phyloP scores from a whole-genome alignment of 129 eudicot genomes.

The Flaveria linearis region DNA sequence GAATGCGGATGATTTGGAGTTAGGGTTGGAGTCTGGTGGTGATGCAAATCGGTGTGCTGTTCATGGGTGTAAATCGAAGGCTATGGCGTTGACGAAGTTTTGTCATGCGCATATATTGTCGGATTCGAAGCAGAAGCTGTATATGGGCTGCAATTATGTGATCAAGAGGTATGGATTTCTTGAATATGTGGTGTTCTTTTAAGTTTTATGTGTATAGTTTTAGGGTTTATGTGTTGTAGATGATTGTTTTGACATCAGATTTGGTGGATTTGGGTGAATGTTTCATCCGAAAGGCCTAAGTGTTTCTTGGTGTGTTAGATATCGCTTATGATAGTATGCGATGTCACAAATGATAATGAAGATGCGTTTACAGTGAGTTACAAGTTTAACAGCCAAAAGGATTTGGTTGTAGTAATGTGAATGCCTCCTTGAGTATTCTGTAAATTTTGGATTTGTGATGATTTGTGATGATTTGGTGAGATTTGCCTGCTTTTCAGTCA shows the following conservation, averaged over 20 bases:
- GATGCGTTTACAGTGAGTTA: neutral
- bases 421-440: neutral
- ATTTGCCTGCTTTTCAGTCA: neutral
- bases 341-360: too few species aligned
- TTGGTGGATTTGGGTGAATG: neutral
- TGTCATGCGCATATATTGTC: constrained; percentile 63
- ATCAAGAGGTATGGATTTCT: constrained; percentile 45
- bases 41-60: constrained; percentile 42
- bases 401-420: neutral
- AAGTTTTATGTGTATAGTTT: neutral
- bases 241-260: neutral
- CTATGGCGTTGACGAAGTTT: constrained; percentile 70
- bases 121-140: constrained; percentile 65
- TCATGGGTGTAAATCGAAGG: constrained; percentile 51
- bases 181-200: neutral
- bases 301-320: neutral
- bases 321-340: too few species aligned
- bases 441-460: neutral
- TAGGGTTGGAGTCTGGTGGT: constrained; percentile 18
- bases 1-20: constrained; percentile 21
- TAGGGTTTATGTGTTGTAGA: neutral
- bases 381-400: neutral
- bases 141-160: constrained; percentile 57
- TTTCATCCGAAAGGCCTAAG: neutral
- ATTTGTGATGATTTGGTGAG: neutral